phyloP scores from a whole-genome alignment of 2,329 filamentous ascomycete genomes.

The Elsinoe fawcettii region DNA sequence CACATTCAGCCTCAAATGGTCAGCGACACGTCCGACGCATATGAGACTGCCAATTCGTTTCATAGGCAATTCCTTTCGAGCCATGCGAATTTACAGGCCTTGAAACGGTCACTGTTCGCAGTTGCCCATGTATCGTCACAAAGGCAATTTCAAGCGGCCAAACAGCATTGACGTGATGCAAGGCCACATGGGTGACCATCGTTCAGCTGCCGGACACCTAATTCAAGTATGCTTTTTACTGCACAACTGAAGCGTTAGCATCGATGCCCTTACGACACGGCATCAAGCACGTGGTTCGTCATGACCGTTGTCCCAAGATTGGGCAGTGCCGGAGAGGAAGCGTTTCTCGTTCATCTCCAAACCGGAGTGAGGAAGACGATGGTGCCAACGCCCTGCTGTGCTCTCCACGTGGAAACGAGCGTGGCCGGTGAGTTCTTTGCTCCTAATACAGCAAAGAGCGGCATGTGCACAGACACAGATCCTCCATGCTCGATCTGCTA shows the following conservation, averaged over 20 bases:
- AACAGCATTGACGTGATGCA: neutral
- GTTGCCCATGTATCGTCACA: neutral
- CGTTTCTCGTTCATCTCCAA: neutral
- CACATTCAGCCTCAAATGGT: neutral
- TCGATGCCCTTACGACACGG: neutral
- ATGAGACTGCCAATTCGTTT: neutral
- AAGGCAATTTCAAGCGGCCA: neutral
- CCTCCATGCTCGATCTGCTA: neutral
- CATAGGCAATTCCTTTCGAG: neutral
- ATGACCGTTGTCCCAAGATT: neutral
- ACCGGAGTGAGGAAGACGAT: neutral
- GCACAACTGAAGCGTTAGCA: neutral
- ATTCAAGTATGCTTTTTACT: neutral
- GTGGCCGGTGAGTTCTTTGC: neutral
- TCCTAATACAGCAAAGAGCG: constrained; percentile 1
- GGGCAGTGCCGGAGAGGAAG: constrained; percentile 1
- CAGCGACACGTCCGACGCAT: neutral
- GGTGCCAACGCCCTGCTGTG: neutral
- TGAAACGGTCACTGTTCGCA: neutral
- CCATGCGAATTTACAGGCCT: neutral
- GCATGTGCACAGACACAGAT: constrained; percentile 4
- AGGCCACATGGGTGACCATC: neutral
- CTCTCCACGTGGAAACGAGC: constrained; percentile 3
- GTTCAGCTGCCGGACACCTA: neutral
- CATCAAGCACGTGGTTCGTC: neutral